Evolutionary conservation across 176 grass and related monocot species (phyloP).

Genomic region (Paspalum vaginatum): DNA sequence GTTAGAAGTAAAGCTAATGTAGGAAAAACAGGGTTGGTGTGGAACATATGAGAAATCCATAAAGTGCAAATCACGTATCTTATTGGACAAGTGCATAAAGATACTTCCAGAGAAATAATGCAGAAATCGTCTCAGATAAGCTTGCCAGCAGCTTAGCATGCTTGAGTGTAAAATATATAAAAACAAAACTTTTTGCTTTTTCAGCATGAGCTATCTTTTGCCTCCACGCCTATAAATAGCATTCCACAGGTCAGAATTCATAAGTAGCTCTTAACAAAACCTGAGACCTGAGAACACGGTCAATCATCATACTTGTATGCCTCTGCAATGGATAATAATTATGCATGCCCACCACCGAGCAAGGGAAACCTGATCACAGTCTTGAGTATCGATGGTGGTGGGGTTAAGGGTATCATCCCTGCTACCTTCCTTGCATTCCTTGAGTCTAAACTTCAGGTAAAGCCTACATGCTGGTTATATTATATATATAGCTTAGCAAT

Average conservation of each 20-base stretch:
- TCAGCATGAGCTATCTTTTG: slow-evolving; percentile 14
- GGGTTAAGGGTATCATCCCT: slow-evolving; percentile 54
- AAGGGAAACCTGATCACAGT: slow-evolving; percentile 47
- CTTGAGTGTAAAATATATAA: slow-evolving; percentile 5
- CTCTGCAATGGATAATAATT: slow-evolving; percentile 20
- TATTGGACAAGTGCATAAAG: slow-evolving; percentile 14
- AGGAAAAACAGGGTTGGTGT: background rate
- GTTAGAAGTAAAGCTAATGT: slow-evolving; percentile 4
- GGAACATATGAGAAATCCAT: background rate
- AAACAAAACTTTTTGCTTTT: slow-evolving; percentile 11
- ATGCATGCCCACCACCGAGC: slow-evolving; percentile 32
- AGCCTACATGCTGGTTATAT: slow-evolving; percentile 4
- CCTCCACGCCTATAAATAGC: slow-evolving; percentile 22
- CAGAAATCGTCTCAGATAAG: slow-evolving; percentile 13
- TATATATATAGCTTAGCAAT: background rate
- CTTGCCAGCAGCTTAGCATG: slow-evolving; percentile 23
- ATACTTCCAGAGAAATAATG: background rate
- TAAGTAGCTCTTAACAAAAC: background rate
- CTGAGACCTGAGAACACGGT: background rate
- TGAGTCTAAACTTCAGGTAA: slow-evolving; percentile 53
- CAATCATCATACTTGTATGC: background rate
- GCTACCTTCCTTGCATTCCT: slow-evolving; percentile 31
- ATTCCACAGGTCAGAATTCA: background rate
- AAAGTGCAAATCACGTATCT: background rate
- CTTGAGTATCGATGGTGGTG: slow-evolving; percentile 50